Evolutionary conservation across 2,329 filamentous ascomycete species (phyloP), one percentile per base, ranked within the genome.

Genomic region (Malbranchea cinnamomea): DNA sequence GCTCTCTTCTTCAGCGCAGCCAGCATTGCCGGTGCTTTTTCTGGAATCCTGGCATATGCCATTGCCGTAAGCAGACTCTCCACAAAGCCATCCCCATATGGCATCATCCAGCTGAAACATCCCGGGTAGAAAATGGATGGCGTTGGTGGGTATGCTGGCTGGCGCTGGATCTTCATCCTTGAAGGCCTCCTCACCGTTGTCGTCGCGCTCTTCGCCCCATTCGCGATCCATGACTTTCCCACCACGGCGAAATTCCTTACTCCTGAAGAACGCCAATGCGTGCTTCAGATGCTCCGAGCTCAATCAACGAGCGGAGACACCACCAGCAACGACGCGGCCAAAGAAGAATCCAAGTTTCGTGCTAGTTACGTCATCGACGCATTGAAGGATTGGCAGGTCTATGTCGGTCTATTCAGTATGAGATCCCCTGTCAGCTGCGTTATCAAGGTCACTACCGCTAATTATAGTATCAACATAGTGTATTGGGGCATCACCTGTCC

Each of bases 401-500:
- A 52, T 30, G 34, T 55, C n/a, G 13, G 22, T 37, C 4, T 37
- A 35, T 20, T 25, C 35, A 11, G 36, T 32, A 33, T 35, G 23
- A 32, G 35, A 21, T 12, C 14, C 23, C 13, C 14, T 22, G 20
- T 22, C 1, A n/a, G 6, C 4, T n/a, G n/a, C n/a, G n/a, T n/a
- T n/a, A n/a, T 22, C 11, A 8, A 10, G 8, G 16, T 7, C 4
- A 3, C 6, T 2, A 6, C 3, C 2, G 8, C 6, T 6, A 14
- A 4, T n/a, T 14, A 8, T 24, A 8, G 19, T 29, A 12, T 20
- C 14, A n/a, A 11, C 28, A 17, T 7, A 31, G 27, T 78, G 19
- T 73, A 72, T 42, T 74, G 74, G 59, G 70, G 73, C 6, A 69
- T 75, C 27, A 56, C 61, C 19, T 60, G 54, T 17, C 56, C 60